Conservation (phyloP, 2,329 filamentous ascomycete species). For the Paecilomyces niveus region DNA sequence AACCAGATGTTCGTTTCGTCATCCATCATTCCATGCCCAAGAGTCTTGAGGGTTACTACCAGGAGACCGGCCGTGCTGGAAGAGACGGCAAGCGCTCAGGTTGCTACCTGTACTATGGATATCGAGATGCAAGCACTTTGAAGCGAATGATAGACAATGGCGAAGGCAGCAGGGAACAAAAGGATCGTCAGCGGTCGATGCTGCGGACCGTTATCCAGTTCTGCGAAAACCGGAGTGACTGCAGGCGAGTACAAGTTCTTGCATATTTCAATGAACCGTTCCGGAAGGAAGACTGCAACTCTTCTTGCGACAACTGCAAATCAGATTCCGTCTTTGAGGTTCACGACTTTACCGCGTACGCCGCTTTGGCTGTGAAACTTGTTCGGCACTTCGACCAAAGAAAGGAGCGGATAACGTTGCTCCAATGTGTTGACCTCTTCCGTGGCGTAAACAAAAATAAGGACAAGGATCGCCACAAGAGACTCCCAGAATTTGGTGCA, state of each 20-base stretch:
- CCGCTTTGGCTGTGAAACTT: constrained; percentile 62
- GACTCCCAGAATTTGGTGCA: constrained; percentile 55
- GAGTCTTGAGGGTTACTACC: constrained; percentile 94
- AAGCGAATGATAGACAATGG: constrained; percentile 77
- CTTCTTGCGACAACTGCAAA: constrained; percentile 83
- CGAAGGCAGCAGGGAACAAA: constrained; percentile 70
- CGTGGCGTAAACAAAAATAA: constrained; percentile 61
- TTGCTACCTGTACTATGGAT: constrained; percentile 86
- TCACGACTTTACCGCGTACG: constrained; percentile 70
- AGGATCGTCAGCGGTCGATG: constrained; percentile 77
- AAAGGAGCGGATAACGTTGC: constrained; percentile 58
- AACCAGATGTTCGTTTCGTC: constrained; percentile 91
- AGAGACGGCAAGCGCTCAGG: constrained; percentile 80
- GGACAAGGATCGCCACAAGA: constrained; percentile 48
- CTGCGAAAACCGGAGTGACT: constrained; percentile 84
- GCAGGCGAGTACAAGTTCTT: constrained; percentile 78
- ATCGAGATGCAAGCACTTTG: constrained; percentile 65
- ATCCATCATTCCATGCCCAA: constrained; percentile 91
- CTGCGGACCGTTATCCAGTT: constrained; percentile 76
- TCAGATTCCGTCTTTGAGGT: constrained; percentile 63
- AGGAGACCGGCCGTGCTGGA: constrained; percentile 92
- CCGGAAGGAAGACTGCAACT: constrained; percentile 60
- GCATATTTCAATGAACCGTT: constrained; percentile 93
- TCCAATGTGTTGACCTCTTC: constrained; percentile 78
- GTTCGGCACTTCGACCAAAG: constrained; percentile 47